Percentiles rank a stretch among this genome's conserved stretches.
Conservation (phyloP, 2,329 filamentous ascomycete species). For the Phialophora chinensis region DNA sequence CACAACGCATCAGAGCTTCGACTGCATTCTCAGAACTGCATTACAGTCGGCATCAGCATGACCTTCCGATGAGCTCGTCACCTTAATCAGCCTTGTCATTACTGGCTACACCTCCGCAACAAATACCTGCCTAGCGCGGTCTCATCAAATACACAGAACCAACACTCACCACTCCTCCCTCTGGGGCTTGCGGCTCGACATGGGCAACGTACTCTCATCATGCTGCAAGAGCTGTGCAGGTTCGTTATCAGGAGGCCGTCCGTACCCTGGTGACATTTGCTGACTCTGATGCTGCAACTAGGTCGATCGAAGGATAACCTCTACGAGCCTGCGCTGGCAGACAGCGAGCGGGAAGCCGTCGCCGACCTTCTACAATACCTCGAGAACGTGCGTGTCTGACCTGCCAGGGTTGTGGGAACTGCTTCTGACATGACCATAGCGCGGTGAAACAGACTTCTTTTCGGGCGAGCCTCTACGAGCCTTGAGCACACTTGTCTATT, state of each 20-base stretch:
- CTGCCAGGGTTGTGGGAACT: slow-evolving; percentile 32
- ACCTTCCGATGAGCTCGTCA: slow-evolving; percentile 30
- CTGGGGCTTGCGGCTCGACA: slow-evolving; percentile 35
- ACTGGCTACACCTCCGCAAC: slow-evolving; percentile 16
- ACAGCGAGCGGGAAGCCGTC: slow-evolving; percentile 95
- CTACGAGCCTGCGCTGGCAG: slow-evolving; percentile 86
- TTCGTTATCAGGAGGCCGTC: slow-evolving; percentile 10
- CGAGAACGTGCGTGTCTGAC: slow-evolving; percentile 76
- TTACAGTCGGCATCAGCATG: slow-evolving; percentile 26
- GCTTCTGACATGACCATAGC: slow-evolving; percentile 58
- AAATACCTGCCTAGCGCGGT: slow-evolving; percentile 14
- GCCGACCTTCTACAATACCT: slow-evolving; percentile 94
- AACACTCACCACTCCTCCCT: slow-evolving; percentile 24
- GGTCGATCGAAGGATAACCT: slow-evolving; percentile 79
- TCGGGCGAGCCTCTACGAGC: slow-evolving; percentile 91
- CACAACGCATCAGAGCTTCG: slow-evolving; percentile 16
- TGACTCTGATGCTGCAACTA: slow-evolving; percentile 43
- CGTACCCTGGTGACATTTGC: slow-evolving; percentile 1
- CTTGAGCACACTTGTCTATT: slow-evolving; percentile 94
- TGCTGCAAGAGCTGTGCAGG: slow-evolving; percentile 42
- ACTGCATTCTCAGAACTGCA: slow-evolving; percentile 26
- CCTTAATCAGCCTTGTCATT: slow-evolving; percentile 8
- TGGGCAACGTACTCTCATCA: slow-evolving; percentile 41
- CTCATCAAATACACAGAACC: slow-evolving; percentile 18
- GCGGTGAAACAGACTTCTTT: slow-evolving; percentile 98